phyloP scores from a whole-genome alignment of 805 yeast genomes.

The Candida tallmaniae region DNA sequence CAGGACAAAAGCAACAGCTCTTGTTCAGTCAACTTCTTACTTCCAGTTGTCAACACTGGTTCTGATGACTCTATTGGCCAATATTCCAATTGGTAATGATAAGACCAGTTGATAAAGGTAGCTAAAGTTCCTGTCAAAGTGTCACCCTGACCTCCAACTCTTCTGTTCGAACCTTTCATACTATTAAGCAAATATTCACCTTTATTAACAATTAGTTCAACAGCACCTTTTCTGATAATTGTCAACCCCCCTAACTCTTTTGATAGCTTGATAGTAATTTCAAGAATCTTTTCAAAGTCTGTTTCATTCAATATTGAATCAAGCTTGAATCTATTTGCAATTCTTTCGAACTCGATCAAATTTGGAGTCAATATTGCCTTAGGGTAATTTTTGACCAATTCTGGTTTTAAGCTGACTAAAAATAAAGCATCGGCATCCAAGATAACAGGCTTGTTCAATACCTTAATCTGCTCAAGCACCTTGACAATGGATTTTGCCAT shows the following conservation, averaged over 20 bases:
- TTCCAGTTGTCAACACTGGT: constrained; percentile 10
- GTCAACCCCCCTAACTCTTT: constrained; percentile 50
- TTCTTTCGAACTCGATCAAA: constrained; percentile 73
- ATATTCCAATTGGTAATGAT: constrained; percentile 51
- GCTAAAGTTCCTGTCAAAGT: constrained; percentile 84
- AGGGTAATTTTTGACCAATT: constrained; percentile 47
- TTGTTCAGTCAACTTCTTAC: constrained; percentile 19
- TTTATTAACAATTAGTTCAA: constrained; percentile 60
- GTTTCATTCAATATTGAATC: constrained; percentile 19
- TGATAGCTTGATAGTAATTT: constrained; percentile 42
- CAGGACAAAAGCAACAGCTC: constrained; percentile 50
- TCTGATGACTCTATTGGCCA: constrained; percentile 42
- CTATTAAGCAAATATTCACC: constrained; percentile 39
- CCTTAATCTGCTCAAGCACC: constrained; percentile 54
- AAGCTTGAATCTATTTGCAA: constrained; percentile 48
- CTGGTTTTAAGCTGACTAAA: constrained; percentile 56
- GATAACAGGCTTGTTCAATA: constrained; percentile 62
- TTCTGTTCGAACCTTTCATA: constrained; percentile 60
- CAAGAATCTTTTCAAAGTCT: constrained; percentile 16
- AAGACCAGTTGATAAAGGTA: constrained; percentile 76
- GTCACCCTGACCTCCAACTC: constrained; percentile 98
- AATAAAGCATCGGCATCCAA: constrained; percentile 89
- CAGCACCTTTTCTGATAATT: constrained; percentile 67
- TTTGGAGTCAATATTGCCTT: constrained; percentile 85
- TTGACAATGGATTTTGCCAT: constrained; percentile 60